Percentiles rank a stretch among this genome's conserved stretches.
Conservation (phyloP, 2,329 filamentous ascomycete species). For the Fusarium verticillioides region DNA sequence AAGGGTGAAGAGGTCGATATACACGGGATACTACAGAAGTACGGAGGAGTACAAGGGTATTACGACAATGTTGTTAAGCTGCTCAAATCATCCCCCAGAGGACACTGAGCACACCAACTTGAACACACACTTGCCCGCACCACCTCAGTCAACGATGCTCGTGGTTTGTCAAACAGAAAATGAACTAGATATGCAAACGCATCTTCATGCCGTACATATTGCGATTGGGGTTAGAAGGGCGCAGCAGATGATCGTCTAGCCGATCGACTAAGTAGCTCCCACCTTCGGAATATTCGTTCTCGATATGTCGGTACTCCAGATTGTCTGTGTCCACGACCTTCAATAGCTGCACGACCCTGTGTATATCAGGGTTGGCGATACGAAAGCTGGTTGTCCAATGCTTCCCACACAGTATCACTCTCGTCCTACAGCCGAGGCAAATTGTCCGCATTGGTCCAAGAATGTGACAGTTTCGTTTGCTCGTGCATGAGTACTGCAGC, state of each 20-base stretch:
- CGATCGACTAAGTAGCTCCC: neutral
- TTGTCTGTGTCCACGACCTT: neutral
- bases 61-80: slow-evolving; percentile 70
- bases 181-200: neutral
- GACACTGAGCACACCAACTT: slow-evolving; percentile 28
- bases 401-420: neutral
- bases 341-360: neutral
- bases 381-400: neutral
- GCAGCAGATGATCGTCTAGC: neutral
- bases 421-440: slow-evolving; percentile 12
- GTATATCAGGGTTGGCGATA: neutral
- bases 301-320: neutral
- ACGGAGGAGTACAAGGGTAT: slow-evolving; percentile 68
- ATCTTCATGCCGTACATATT: neutral
- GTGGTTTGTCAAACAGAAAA: neutral
- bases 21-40: slow-evolving; percentile 57
- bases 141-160: neutral
- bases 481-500: slow-evolving; percentile 30
- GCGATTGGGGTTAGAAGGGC: neutral
- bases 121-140: neutral
- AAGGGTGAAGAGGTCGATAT: slow-evolving; percentile 52
- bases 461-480: slow-evolving; percentile 28
- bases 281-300: neutral
- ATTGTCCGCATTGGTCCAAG: neutral
- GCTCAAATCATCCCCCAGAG: slow-evolving; percentile 56